Evolutionary conservation across 2,329 filamentous ascomycete species (phyloP).

Genomic region (Talaromyces marneffei): DNA sequence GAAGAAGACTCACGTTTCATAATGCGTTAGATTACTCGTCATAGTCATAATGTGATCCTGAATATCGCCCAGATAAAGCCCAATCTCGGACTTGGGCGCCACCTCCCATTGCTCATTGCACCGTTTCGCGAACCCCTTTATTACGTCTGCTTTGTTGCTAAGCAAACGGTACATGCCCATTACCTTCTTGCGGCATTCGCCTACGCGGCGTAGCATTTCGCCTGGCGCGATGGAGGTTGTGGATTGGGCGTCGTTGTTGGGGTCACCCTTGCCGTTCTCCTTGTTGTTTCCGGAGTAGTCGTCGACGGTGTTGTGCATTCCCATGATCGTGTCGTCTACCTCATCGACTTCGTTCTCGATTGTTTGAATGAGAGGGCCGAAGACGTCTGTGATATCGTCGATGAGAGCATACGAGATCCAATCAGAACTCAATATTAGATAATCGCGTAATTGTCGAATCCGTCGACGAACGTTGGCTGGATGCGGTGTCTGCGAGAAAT

Average conservation of each 20-base stretch:
- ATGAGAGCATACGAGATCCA: constrained; percentile 99
- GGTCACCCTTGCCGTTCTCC: constrained; percentile 31
- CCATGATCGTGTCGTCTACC: constrained; percentile 86
- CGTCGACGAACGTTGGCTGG: constrained; percentile 91
- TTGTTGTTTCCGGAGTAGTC: constrained; percentile 38
- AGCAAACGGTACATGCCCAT: constrained; percentile 91
- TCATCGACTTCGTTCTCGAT: constrained; percentile 97
- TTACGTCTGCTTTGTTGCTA: constrained; percentile 97
- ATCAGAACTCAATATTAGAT: constrained; percentile 84
- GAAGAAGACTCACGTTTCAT: constrained; percentile 69
- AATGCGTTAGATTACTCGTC: constrained; percentile 92
- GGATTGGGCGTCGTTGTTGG: constrained; percentile 25
- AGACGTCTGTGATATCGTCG: constrained; percentile 96
- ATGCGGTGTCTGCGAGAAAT: constrained; percentile 94
- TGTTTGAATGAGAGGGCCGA: constrained; percentile 81
- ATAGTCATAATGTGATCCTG: constrained; percentile 99
- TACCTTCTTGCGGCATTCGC: constrained; percentile 92
- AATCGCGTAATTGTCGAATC: constrained; percentile 89
- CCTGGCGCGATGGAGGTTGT: constrained; percentile 45
- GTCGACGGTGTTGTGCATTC: constrained; percentile 58
- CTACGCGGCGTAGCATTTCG: constrained; percentile 91
- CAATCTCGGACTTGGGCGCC: constrained; percentile 89
- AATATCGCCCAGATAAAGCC: constrained; percentile 95
- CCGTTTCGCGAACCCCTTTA: constrained; percentile 96
- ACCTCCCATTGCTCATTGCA: constrained; percentile 99